Evolutionary conservation across 345 rosid species (phyloP).

Genomic region (Excoecaria agallocha): DNA sequence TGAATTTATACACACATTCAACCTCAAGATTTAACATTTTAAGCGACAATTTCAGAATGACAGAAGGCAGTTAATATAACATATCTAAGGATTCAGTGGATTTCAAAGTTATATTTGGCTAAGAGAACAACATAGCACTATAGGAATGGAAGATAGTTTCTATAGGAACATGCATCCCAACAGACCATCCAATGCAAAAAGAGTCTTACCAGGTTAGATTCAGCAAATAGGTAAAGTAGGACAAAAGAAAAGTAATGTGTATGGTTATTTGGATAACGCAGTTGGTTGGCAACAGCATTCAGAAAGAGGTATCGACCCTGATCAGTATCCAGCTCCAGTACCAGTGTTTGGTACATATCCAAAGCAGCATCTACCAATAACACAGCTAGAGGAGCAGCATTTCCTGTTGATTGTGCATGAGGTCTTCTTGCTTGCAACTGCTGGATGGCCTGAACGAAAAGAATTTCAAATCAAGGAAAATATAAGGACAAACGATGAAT

Average conservation of each 20-base stretch:
- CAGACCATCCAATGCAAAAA: background rate
- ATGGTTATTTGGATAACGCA: constrained; percentile 97
- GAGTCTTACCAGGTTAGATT: constrained; percentile 69
- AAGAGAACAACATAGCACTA: background rate
- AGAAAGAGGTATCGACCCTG: constrained; percentile 96
- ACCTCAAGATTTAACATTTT: too few relatives aligned
- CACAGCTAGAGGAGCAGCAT: constrained; percentile 40
- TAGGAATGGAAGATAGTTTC: background rate
- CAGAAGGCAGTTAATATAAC: too few relatives aligned
- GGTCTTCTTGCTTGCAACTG: constrained; percentile 69
- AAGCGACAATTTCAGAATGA: too few relatives aligned
- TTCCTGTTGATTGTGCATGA: constrained; percentile 60
- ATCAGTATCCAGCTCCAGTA: constrained; percentile 84
- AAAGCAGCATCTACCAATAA: constrained; percentile 68
- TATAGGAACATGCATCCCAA: background rate
- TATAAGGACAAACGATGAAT: background rate
- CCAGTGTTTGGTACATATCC: constrained; percentile 78
- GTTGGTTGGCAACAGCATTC: constrained; percentile 92
- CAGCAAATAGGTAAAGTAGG: constrained; percentile 73
- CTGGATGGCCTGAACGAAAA: constrained; percentile 57
- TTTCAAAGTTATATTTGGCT: background rate
- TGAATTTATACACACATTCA: too few relatives aligned
- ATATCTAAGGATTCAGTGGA: background rate
- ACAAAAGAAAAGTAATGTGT: constrained; percentile 96
- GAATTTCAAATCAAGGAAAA: background rate